Evolutionary conservation across 2,329 filamentous ascomycete genomes (phyloP).

Genomic region (Dothideomycetes sp.): DNA sequence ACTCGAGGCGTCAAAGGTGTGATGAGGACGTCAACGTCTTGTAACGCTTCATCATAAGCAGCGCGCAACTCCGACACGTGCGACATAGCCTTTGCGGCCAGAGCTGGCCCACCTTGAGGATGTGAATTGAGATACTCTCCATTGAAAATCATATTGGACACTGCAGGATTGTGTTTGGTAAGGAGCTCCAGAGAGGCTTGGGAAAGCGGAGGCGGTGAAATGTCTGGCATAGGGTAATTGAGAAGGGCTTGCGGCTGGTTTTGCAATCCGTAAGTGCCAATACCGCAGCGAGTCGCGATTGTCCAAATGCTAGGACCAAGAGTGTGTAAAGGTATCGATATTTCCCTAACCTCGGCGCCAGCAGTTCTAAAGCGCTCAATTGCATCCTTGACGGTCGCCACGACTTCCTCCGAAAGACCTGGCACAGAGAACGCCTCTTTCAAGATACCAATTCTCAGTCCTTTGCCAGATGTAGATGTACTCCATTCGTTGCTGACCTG

Average conservation of each 20-base stretch:
- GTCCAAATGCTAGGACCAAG: constrained; percentile 40
- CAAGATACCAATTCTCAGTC: constrained; percentile 36
- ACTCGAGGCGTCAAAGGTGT: constrained; percentile 37
- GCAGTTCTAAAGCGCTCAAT: constrained; percentile 28
- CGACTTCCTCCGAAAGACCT: constrained; percentile 28
- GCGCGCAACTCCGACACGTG: constrained; percentile 36
- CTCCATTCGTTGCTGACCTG: constrained; percentile 19
- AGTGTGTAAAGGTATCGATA: constrained; percentile 38
- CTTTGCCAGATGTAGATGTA: constrained; percentile 21
- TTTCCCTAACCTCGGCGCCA: constrained; percentile 33
- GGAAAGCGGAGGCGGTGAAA: constrained; percentile 13
- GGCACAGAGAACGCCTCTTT: constrained; percentile 31
- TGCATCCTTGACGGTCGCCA: constrained; percentile 23
- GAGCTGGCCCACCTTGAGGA: constrained; percentile 18
- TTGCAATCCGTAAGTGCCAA: constrained; percentile 18
- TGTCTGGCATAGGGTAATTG: constrained; percentile 18
- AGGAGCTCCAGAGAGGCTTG: constrained; percentile 31
- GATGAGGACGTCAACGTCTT: constrained; percentile 36
- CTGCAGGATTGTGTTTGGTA: constrained; percentile 33
- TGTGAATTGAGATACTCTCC: constrained; percentile 21
- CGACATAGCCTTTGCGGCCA: constrained; percentile 35
- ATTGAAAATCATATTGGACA: constrained; percentile 33
- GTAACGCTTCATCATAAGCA: constrained; percentile 36
- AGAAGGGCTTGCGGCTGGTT: constrained; percentile 20
- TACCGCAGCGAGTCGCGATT: constrained; percentile 20